Evolutionary conservation across 768 basidiomycete species (phyloP), one percentile per base, ranked within the genome.

Genomic region (Phanerochaete carnosa): DNA sequence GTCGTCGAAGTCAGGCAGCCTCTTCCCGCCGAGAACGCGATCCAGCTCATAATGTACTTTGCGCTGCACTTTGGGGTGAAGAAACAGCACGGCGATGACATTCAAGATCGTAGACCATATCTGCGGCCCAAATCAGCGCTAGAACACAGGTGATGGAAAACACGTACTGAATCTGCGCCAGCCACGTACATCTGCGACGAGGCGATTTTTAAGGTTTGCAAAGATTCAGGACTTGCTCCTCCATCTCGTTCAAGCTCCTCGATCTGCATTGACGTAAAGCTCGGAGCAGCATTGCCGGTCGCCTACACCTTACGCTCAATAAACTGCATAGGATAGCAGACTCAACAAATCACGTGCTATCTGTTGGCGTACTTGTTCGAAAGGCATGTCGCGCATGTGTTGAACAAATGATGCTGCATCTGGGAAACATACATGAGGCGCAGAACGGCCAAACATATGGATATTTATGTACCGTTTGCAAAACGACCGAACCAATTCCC

Each of bases 401-500:
- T 62, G 47, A n/a, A 62, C 19, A 22, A 62, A 11, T 3, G 57
- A 57, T 28, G 22, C 47, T 13, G 47, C 9, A 1, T 54, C 56
- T 62, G 33, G 28, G 25, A 5, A 23, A 28, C 15, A 30, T 23
- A 22, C 19, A 7, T 13, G 33, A 7, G 13, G n/a, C n/a, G n/a
- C n/a, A 35, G 13, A 35, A 35, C 33, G 7, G 49, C 6, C 26
- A 11, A 22, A n/a, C 51, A 19, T n/a, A 33, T 55, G 5, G 8
- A 35, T 33, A 35, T 13, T 13, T 2, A 33, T 45, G 25, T 29
- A 62, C 61, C 55, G 46, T 45, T 13, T 6, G 51, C 45, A 29
- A 43, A 58, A 2, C 29, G n/a, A 3, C 43, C 29, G n/a, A 45
- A 54, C 61, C 61, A 62, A 6, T 57, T 57, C 5, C 61, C 61